Percentiles rank a stretch among this genome's conserved stretches.
These are phyloP conservation scores for Pseudocercospora ulei DNA, from an alignment of 2,329 filamentous ascomycete genomes.

Conservation along the genomic window DNA sequence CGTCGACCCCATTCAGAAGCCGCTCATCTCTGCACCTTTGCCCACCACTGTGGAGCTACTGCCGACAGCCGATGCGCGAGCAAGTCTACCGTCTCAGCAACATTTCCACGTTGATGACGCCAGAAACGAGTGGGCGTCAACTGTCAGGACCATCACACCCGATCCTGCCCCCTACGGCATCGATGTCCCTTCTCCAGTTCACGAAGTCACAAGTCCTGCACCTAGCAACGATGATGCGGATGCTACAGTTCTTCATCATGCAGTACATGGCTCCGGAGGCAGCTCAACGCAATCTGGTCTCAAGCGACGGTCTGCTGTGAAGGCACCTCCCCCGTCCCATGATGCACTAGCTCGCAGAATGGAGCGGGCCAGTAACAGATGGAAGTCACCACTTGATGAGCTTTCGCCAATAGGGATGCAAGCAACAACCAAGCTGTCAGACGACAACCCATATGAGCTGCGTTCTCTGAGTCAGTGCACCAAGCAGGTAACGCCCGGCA, in stretches of 20 bases:
- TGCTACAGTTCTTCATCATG: conserved; percentile 13
- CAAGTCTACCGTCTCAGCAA: conserved; percentile 24
- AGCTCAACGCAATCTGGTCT: conserved; percentile 18
- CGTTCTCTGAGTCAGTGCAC: conserved; percentile 21
- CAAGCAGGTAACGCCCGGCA: conserved; percentile 12
- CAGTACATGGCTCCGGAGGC: conserved; percentile 7
- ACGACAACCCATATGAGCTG: conserved; percentile 32
- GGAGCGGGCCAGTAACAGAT: conserved; percentile 36
- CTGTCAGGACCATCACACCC: conserved; percentile 27
- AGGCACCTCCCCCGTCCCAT: conserved; percentile 31
- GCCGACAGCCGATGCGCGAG: not conserved
- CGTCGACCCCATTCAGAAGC: conserved; percentile 8
- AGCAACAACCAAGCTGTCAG: conserved; percentile 19
- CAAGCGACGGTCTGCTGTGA: conserved; percentile 21
- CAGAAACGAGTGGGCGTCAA: conserved; percentile 16
- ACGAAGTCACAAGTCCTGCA: conserved; percentile 24
- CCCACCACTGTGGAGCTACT: conserved; percentile 1
- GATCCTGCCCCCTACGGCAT: conserved; percentile 18
- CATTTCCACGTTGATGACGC: conserved; percentile 4
- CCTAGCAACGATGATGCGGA: conserved; percentile 4
- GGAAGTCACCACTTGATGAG: conserved; percentile 38
- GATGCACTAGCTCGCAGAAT: conserved; percentile 37
- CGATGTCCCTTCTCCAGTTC: conserved; percentile 25
- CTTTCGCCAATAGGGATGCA: conserved; percentile 29
- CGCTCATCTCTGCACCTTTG: conserved; percentile 3